A percentile compares a stretch with the other conserved stretches of the same genome.
Conservation (phyloP, 2,329 filamentous ascomycete genomes). For the Penicillium capsulatum region DNA sequence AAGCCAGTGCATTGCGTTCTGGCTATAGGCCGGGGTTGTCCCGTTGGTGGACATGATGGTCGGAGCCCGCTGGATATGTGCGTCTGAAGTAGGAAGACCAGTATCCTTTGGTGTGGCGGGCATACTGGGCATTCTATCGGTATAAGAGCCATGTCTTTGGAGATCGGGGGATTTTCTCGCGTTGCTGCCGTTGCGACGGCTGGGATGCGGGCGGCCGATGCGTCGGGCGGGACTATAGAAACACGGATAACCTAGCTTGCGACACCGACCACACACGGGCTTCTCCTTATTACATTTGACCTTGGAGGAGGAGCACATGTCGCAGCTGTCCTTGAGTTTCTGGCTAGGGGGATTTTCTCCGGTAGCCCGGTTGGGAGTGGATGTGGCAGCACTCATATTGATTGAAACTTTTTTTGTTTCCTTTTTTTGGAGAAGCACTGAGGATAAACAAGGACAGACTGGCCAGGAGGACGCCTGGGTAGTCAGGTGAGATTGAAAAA, state of each 20-base stretch:
- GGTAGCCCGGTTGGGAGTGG: not conserved
- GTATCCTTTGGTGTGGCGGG: not conserved
- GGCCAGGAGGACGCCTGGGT: too few species aligned
- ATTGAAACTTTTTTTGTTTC: not conserved
- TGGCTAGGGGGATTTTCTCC: not conserved
- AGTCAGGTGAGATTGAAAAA: too few species aligned
- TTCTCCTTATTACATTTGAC: conserved; percentile 9
- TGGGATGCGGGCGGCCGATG: conserved; percentile 14
- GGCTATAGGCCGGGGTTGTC: not conserved
- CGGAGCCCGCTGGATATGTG: not conserved
- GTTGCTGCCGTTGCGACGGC: conserved; percentile 1
- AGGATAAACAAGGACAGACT: too few species aligned
- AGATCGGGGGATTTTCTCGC: conserved; percentile 1
- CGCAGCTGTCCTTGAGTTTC: conserved; percentile 8
- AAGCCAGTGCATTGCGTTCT: conserved; percentile 5
- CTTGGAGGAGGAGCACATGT: conserved; percentile 8
- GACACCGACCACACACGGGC: conserved; percentile 6
- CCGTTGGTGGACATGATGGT: not conserved
- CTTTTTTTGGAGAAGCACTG: too few species aligned
- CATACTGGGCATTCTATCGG: not conserved
- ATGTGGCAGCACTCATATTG: not conserved
- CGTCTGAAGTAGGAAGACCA: not conserved
- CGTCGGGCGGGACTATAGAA: conserved; percentile 24
- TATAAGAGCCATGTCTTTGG: not conserved
- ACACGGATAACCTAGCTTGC: conserved; percentile 18